Conservation (phyloP, 2,329 filamentous ascomycete species). For the Aureobasidium sp. region DNA sequence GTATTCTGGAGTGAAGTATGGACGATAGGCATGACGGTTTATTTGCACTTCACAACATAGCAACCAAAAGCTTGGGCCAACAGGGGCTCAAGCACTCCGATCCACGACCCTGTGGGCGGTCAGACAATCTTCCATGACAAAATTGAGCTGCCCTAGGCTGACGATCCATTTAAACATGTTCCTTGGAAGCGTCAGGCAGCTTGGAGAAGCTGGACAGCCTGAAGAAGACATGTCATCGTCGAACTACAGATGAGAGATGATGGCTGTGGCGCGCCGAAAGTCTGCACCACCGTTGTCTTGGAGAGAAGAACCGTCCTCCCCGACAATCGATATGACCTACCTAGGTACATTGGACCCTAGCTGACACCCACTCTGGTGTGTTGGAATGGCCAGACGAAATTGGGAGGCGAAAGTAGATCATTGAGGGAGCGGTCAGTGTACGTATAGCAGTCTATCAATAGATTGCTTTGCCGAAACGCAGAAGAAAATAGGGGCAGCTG, state of each 20-base stretch:
- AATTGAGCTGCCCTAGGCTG: background rate
- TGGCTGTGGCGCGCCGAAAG: background rate
- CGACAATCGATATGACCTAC: constrained; percentile 4
- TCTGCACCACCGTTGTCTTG: constrained; percentile 9
- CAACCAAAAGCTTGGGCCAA: constrained; percentile 8
- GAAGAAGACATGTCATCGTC: background rate
- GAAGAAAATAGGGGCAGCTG: background rate
- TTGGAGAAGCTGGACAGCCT: background rate
- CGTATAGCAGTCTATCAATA: background rate
- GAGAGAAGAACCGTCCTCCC: constrained; percentile 4
- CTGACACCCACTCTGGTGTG: background rate
- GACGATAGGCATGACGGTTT: constrained; percentile 8
- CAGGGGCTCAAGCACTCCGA: constrained; percentile 3
- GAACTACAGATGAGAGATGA: background rate
- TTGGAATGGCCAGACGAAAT: background rate
- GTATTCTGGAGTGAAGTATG: background rate
- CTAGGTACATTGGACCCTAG: background rate
- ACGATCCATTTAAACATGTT: background rate
- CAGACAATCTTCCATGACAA: background rate
- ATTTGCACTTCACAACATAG: constrained; percentile 4
- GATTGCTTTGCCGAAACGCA: background rate
- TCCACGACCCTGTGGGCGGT: background rate
- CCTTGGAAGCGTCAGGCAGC: background rate
- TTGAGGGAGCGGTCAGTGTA: background rate
- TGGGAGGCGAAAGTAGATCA: background rate